Conservation (phyloP, 176 grass and related monocot species). For the Phragmites australis region DNA sequence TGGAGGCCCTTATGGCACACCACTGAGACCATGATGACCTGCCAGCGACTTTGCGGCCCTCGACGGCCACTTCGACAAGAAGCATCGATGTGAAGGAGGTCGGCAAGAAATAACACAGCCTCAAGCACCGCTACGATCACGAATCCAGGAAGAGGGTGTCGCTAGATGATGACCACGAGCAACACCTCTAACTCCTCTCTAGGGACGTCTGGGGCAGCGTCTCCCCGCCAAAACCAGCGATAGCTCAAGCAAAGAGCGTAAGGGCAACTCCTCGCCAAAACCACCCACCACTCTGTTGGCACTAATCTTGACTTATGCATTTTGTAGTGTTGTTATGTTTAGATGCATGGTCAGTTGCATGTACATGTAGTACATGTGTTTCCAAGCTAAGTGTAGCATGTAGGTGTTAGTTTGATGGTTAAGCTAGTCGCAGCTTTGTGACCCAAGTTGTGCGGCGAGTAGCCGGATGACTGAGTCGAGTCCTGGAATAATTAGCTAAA, state of each 20-base stretch:
- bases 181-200: conserved; percentile 31
- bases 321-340: no score
- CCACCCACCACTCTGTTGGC: no score
- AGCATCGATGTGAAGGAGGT: conserved; percentile 3
- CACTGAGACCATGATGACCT: not conserved
- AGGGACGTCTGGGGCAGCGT: conserved; percentile 30
- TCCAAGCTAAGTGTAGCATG: no score
- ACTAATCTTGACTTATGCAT: no score
- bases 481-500: no score
- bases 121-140: conserved; percentile 29
- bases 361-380: no score
- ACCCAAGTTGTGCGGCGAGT: no score
- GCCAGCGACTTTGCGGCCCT: conserved; percentile 1
- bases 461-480: no score
- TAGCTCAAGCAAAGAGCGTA: not conserved
- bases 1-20: conserved; percentile 33
- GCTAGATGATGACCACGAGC: conserved; percentile 27
- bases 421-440: no score
- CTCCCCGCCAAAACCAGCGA: not conserved
- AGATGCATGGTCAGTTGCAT: no score
- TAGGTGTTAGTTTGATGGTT: no score
- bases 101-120: conserved; percentile 12
- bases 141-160: not conserved
- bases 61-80: not conserved
- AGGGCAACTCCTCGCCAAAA: not conserved